Conservation (phyloP, 176 grass and related monocot genomes). For the Microstegium vimineum region DNA sequence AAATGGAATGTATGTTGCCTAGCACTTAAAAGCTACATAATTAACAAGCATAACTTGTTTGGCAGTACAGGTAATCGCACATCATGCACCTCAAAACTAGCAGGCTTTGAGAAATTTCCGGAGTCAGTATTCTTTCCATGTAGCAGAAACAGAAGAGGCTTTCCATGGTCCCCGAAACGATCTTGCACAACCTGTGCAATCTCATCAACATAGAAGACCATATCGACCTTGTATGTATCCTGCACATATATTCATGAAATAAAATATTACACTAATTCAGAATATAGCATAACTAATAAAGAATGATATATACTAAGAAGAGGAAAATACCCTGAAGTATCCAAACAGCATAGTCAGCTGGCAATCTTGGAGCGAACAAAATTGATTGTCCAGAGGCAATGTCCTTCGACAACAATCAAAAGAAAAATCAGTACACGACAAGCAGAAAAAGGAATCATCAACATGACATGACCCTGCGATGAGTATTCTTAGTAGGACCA, state of each 20-base stretch:
- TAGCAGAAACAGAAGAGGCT: conserved; percentile 77
- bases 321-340: conserved; percentile 59
- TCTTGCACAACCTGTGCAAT: conserved; percentile 56
- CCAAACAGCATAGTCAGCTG: conserved; percentile 95
- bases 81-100: conserved; percentile 68
- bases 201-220: conserved; percentile 88
- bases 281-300: background rate
- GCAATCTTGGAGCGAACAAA: conserved; percentile 86
- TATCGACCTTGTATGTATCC: conserved; percentile 79
- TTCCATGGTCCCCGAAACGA: conserved; percentile 41
- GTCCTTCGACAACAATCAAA: conserved; percentile 55
- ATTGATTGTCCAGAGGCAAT: conserved; percentile 71
- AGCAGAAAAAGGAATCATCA: background rate
- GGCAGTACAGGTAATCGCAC: background rate
- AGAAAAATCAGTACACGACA: background rate
- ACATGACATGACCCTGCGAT: background rate
- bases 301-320: background rate
- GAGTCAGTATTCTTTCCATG: conserved; percentile 81
- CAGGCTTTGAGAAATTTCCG: conserved; percentile 89
- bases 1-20: background rate
- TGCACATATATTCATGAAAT: conserved; percentile 29
- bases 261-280: conserved; percentile 10
- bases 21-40: conserved; percentile 13
- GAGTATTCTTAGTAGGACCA: background rate
- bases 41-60: background rate